Evolutionary conservation across 2,329 filamentous ascomycete genomes (phyloP), one percentile per base, ranked within the genome.

Genomic region (Aspergillus amoenus): DNA sequence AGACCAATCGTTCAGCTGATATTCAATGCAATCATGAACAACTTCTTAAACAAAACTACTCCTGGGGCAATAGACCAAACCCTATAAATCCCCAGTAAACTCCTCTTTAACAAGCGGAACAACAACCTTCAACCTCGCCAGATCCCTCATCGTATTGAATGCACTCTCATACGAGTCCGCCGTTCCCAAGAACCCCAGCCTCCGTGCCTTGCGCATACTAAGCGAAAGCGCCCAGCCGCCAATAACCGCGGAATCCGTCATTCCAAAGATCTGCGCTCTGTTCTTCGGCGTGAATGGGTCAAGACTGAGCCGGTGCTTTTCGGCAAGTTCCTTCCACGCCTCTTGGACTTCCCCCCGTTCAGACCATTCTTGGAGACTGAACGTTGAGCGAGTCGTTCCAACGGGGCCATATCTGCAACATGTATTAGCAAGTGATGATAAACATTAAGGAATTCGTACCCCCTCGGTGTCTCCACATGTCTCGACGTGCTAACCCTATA

Each of bases 331-430:
- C 9, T 30, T 37, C 53, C 46, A 56, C 3, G 53, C 76, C 18
- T 74, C 62, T 42, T 75, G 66, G 4, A 82, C 79, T 34, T 77
- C 74, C 0, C 70, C 64, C 43, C 74, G 65, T 52, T 73, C 68
- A 0, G 80, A 78, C 81, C 81, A 84, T 17, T 77, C 70, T 70
- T 37, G 24, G 0, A 53, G 21, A 13, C 40, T 53, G 30, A 53
- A 53, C 46, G 50, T 53, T 3, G 42, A 45, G 5, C 41, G 18
- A 6, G 50, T 53, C 5, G 12, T 45, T 1, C 50, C 50, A 12
- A 43, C 27, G 7, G 50, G 42, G 4, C 50, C 50, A 4, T 52
- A 45, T 2, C 50, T 52, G 18, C 5, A 32, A 1, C 4, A 11
- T 18, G 80, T 4, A 30, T 30, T 4, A 30, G 3, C 9, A 9